Evolutionary conservation across 768 basidiomycete species (phyloP).

Genomic region (Crucibulum laeve): DNA sequence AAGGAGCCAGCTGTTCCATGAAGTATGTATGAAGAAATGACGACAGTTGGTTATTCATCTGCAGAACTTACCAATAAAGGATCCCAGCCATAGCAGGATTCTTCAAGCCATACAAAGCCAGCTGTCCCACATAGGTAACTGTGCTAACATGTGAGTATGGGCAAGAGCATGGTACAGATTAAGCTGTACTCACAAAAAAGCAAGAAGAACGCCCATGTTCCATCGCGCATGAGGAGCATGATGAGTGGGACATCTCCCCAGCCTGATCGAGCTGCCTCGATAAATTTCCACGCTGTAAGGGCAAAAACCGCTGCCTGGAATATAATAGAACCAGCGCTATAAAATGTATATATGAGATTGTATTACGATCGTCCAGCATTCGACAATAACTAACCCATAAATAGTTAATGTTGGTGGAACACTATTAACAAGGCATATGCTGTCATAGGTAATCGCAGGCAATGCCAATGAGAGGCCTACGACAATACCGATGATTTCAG

Average conservation of each 20-base stretch:
- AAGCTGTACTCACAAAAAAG: constrained; percentile 27
- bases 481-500: constrained; percentile 26
- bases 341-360: neutral
- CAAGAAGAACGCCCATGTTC: constrained; percentile 36
- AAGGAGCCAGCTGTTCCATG: constrained; percentile 26
- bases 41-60: neutral
- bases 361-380: neutral
- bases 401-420: constrained; percentile 23
- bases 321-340: constrained; percentile 21
- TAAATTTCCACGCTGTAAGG: constrained; percentile 33
- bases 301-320: constrained; percentile 36
- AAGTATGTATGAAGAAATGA: neutral
- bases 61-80: constrained; percentile 27
- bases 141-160: constrained; percentile 1
- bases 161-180: neutral
- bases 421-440: constrained; percentile 23
- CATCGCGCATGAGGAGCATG: constrained; percentile 38
- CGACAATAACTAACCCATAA: constrained; percentile 22
- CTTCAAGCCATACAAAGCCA: constrained; percentile 17
- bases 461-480: constrained; percentile 22
- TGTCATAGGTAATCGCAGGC: constrained; percentile 26
- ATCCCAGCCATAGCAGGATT: constrained; percentile 22
- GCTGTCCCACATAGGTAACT: constrained; percentile 22
- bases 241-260: constrained; percentile 39
- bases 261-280: constrained; percentile 24